phyloP scores from a whole-genome alignment of 495 filamentous ascomycete species.

The Talaromyces adpressus region DNA sequence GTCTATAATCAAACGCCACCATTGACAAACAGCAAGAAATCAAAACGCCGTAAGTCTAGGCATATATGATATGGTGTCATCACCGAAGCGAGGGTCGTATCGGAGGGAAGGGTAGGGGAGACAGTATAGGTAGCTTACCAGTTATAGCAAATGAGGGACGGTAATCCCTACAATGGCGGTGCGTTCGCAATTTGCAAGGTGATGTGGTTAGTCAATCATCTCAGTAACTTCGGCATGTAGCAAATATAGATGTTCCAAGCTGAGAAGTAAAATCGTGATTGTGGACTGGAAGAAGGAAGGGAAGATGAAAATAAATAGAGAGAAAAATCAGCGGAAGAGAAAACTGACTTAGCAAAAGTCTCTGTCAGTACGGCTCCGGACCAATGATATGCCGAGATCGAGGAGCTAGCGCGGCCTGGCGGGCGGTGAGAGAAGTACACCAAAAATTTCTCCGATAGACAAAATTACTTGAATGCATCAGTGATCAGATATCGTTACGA shows the following conservation, averaged over 20 bases:
- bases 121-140: conserved; percentile 14
- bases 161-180: not conserved
- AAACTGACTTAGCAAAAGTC: not conserved
- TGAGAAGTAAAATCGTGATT: not conserved
- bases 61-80: conserved; percentile 34
- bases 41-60: conserved; percentile 52
- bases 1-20: conserved; percentile 70
- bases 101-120: not conserved
- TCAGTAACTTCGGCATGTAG: not conserved
- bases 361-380: conserved; percentile 9
- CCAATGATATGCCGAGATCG: conserved; percentile 7
- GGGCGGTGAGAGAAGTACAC: conserved; percentile 1
- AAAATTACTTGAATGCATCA: not conserved
- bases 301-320: not conserved
- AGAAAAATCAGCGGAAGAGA: not conserved
- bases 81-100: conserved; percentile 25
- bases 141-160: not conserved
- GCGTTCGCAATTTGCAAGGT: not conserved
- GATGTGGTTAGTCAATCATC: not conserved
- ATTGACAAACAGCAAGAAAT: conserved; percentile 72
- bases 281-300: not conserved
- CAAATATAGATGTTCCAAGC: not conserved
- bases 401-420: not conserved
- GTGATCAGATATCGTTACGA: not conserved
- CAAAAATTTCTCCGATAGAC: conserved; percentile 7